Conservation (phyloP, 306 rosid species). For the Datisca glomerata region DNA sequence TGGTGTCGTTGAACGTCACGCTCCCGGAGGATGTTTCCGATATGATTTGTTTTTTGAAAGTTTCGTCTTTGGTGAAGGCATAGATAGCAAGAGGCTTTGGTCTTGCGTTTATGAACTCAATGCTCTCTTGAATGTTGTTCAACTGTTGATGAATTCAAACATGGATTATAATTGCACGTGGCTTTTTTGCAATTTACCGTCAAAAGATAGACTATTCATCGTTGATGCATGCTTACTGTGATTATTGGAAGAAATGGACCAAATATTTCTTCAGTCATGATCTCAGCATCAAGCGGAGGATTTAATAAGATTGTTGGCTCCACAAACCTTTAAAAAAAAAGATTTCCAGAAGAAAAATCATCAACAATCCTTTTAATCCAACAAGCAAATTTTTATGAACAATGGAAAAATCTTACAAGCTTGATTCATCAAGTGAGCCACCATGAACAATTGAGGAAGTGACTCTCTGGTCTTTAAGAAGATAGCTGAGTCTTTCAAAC, state of each 20-base stretch:
- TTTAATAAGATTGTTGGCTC: constrained; percentile 82
- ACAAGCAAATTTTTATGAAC: background rate
- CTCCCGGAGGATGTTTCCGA: constrained; percentile 86
- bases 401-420: constrained; percentile 32
- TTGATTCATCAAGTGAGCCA: constrained; percentile 54
- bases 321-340: constrained; percentile 40
- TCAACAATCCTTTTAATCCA: background rate
- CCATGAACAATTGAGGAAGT: constrained; percentile 67
- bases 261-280: constrained; percentile 85
- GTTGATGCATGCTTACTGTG: constrained; percentile 40
- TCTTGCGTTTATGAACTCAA: constrained; percentile 58
- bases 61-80: constrained; percentile 63
- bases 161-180: no score
- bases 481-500: constrained; percentile 45
- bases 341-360: constrained; percentile 4
- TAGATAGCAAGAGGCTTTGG: constrained; percentile 81
- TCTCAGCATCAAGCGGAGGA: constrained; percentile 63
- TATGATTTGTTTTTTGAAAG: constrained; percentile 40
- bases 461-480: constrained; percentile 59
- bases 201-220: background rate
- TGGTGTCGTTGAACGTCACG: constrained; percentile 58
- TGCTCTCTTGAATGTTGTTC: constrained; percentile 57
- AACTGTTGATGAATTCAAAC: constrained; percentile 21
- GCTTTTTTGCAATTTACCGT: no score
- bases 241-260: constrained; percentile 87